Percentiles rank a stretch among this genome's conserved stretches.
These are phyloP conservation scores for Pythium biforme DNA, from an alignment of 352 stramenopile species.

Conservation along the genomic window DNA sequence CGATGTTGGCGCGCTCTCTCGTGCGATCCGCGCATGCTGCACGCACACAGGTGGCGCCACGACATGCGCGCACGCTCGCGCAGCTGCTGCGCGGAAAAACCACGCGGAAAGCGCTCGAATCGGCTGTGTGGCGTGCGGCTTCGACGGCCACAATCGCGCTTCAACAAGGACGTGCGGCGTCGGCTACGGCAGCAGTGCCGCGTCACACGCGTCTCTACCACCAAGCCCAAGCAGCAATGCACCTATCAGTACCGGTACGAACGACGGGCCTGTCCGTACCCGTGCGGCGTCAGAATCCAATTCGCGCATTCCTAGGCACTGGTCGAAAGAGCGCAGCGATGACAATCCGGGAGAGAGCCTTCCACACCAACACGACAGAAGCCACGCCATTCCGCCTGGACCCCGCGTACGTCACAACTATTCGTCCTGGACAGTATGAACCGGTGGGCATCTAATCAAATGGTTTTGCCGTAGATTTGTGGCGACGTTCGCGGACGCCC, in stretches of 20 bases:
- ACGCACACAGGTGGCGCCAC: background rate
- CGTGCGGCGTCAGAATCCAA: no score
- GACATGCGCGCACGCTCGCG: background rate
- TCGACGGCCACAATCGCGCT: background rate
- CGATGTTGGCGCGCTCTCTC: background rate
- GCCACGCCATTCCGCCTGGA: constrained; percentile 16
- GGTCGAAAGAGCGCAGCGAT: background rate
- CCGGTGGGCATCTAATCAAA: background rate
- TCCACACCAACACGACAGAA: background rate
- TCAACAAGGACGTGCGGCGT: background rate
- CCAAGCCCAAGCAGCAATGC: background rate
- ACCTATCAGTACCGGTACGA: no score
- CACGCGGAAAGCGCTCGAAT: background rate
- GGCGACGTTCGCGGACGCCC: constrained; percentile 40
- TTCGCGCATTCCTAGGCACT: background rate
- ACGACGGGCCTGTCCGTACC: no score
- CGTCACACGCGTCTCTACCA: background rate
- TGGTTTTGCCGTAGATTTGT: no score
- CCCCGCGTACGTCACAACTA: constrained; percentile 3
- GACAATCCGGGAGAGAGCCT: background rate
- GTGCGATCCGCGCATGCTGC: background rate
- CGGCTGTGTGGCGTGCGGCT: background rate
- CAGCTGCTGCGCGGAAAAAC: background rate
- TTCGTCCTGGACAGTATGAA: background rate
- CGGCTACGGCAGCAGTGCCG: no score